Percentiles rank a stretch among this genome's conserved stretches.
Conservation (phyloP, 2,329 filamentous ascomycete species). For the Aspergillus awamori region DNA sequence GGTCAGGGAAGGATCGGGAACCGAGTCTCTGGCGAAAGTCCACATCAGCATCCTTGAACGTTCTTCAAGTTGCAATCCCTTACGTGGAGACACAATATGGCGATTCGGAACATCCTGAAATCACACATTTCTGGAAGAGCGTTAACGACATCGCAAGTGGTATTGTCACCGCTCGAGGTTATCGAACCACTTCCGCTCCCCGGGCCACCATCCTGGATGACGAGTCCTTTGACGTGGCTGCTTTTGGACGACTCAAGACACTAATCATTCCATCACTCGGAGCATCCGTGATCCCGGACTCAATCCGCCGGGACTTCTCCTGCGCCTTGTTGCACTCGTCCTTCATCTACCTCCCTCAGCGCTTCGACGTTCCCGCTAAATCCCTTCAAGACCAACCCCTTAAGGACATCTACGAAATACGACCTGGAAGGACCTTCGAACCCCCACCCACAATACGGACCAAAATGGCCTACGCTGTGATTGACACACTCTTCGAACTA, state of each 20-base stretch:
- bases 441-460: slow-evolving; percentile 66
- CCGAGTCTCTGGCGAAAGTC: slow-evolving; percentile 78
- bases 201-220: slow-evolving; percentile 62
- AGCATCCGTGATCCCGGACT: slow-evolving; percentile 64
- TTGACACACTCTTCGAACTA: slow-evolving; percentile 76
- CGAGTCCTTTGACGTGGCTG: slow-evolving; percentile 77
- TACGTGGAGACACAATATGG: slow-evolving; percentile 55
- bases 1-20: slow-evolving; percentile 70
- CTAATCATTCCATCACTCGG: slow-evolving; percentile 77
- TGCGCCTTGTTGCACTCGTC: slow-evolving; percentile 79
- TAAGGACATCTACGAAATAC: slow-evolving; percentile 63
- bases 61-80: slow-evolving; percentile 68
- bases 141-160: slow-evolving; percentile 68
- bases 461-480: slow-evolving; percentile 76
- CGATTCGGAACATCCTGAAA: slow-evolving; percentile 38
- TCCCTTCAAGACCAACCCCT: slow-evolving; percentile 57
- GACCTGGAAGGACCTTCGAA: slow-evolving; percentile 73
- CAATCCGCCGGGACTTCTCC: slow-evolving; percentile 69
- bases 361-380: slow-evolving; percentile 58
- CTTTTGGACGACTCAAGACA: slow-evolving; percentile 66
- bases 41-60: slow-evolving; percentile 68
- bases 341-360: slow-evolving; percentile 73
- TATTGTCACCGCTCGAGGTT: slow-evolving; percentile 68
- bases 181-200: slow-evolving; percentile 46
- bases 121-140: slow-evolving; percentile 68